These are phyloP conservation scores for Alternaria sp. DNA, from an alignment of 2,329 filamentous ascomycete genomes.

Conservation along the genomic window DNA sequence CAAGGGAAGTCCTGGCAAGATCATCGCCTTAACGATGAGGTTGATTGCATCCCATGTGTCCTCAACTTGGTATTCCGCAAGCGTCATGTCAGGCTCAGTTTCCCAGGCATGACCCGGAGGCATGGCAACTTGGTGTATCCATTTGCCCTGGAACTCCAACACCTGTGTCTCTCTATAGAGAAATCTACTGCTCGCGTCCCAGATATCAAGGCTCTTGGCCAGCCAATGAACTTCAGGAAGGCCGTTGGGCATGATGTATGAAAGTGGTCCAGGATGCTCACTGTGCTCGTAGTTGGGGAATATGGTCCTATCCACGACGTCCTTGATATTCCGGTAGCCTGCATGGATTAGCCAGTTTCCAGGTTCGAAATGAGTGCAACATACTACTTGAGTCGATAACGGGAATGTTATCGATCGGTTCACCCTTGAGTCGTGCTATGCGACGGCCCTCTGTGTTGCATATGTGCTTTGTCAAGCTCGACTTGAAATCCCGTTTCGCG, in stretches of 20 bases:
- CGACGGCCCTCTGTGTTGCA: conserved; percentile 40
- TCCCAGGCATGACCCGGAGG: background rate
- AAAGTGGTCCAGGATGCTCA: background rate
- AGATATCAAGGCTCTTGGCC: conserved; percentile 5
- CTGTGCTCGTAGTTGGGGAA: conserved; percentile 32
- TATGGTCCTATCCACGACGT: conserved; percentile 36
- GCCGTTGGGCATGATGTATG: conserved; percentile 20
- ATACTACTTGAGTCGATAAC: conserved; percentile 28
- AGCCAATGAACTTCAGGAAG: conserved; percentile 16
- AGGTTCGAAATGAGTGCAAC: background rate
- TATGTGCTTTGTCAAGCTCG: conserved; percentile 41
- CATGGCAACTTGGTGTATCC: background rate
- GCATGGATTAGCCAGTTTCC: conserved; percentile 9
- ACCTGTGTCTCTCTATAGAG: conserved; percentile 16
- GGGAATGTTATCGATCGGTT: conserved; percentile 25
- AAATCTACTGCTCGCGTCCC: conserved; percentile 14
- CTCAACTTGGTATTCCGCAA: conserved; percentile 1
- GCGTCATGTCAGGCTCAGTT: background rate
- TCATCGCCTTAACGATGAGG: background rate
- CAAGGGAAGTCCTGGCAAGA: background rate
- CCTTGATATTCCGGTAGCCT: conserved; percentile 29
- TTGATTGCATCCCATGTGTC: background rate
- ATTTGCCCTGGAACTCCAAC: background rate
- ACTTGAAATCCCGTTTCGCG: conserved; percentile 31
- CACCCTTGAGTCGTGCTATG: conserved; percentile 39